Percentiles rank a stretch among this genome's conserved stretches.
These are phyloP conservation scores for Closterium sp. DNA, from an alignment of 139 green algal genomes.

Conservation along the genomic window DNA sequence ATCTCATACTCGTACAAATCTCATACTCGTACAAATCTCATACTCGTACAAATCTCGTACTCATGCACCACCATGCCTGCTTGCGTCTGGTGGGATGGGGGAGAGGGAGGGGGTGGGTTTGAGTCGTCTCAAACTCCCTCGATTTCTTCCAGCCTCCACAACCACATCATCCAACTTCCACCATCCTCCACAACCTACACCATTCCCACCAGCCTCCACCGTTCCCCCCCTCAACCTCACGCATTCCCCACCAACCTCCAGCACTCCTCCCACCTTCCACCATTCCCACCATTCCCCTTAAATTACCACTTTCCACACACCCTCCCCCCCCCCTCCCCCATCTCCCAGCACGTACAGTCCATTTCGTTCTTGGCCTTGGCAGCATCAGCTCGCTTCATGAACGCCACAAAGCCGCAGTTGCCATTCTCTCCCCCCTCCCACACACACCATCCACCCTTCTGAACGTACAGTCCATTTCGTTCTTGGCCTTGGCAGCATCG, in stretches of 20 bases:
- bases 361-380: constrained; percentile 71
- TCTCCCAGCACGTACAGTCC: constrained; percentile 57
- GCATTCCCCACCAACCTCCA: too few species aligned
- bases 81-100: too few species aligned
- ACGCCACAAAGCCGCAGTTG: constrained; percentile 88
- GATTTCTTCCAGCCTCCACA: too few species aligned
- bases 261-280: too few species aligned
- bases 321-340: background rate
- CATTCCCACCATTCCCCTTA: background rate
- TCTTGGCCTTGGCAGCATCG: constrained; percentile 60
- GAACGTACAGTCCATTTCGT: constrained; percentile 80
- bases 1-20: too few species aligned
- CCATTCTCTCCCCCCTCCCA: background rate
- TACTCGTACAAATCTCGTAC: too few species aligned
- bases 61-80: too few species aligned
- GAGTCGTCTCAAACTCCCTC: too few species aligned
- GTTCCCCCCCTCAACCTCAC: background rate
- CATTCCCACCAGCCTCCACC: background rate
- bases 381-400: constrained; percentile 70
- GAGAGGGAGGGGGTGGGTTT: too few species aligned
- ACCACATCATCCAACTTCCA: too few species aligned
- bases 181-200: too few species aligned
- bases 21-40: too few species aligned
- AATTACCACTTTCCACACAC: background rate
- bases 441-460: constrained; percentile 56